Conservation (phyloP, 768 basidiomycete species). For the Gloeopeniophorella convolvens region DNA sequence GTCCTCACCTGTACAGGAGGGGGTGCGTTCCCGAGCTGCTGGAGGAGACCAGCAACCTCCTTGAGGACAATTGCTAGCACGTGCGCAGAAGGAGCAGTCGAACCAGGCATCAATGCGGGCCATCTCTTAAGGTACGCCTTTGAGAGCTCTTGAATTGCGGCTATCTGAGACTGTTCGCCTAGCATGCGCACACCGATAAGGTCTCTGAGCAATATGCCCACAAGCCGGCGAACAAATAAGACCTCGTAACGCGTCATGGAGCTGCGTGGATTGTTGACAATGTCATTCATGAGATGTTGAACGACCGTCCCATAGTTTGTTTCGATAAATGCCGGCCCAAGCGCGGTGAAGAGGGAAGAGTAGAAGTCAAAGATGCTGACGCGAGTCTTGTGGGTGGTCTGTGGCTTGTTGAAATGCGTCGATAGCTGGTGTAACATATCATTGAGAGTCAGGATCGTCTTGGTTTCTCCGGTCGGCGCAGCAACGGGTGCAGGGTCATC, state of each 20-base stretch:
- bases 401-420: conserved; percentile 69
- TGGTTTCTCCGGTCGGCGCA: conserved; percentile 47
- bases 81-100: conserved; percentile 56
- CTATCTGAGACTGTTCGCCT: conserved; percentile 90
- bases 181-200: conserved; percentile 84
- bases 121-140: conserved; percentile 80
- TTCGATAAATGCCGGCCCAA: conserved; percentile 78
- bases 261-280: conserved; percentile 57
- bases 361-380: conserved; percentile 91
- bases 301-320: conserved; percentile 74
- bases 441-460: conserved; percentile 59
- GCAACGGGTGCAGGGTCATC: conserved; percentile 48
- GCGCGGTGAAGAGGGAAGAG: conserved; percentile 61
- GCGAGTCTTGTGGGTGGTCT: conserved; percentile 59
- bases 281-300: conserved; percentile 70
- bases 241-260: conserved; percentile 62
- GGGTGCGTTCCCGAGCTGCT: conserved; percentile 89
- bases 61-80: conserved; percentile 69
- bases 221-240: conserved; percentile 62
- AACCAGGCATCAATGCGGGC: conserved; percentile 90
- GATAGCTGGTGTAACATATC: conserved; percentile 87
- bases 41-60: conserved; percentile 80
- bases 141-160: conserved; percentile 82
- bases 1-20: conserved; percentile 67
- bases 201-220: conserved; percentile 75